Conservation (phyloP, 345 rosid species). For the Mercurialis annua region DNA sequence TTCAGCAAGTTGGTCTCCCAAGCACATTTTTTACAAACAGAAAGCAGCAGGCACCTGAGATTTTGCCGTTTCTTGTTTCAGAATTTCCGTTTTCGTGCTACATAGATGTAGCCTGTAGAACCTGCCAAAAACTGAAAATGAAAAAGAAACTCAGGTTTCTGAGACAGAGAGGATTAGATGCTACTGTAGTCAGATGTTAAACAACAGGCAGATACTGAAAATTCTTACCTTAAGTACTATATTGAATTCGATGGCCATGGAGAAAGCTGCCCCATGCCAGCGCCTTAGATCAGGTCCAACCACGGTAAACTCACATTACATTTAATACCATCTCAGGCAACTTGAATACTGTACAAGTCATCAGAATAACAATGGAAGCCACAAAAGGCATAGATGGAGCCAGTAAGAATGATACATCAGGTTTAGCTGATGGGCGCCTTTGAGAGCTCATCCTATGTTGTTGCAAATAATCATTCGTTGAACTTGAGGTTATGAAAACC, state of each 20-base stretch:
- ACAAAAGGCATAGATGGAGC: background rate
- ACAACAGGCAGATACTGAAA: background rate
- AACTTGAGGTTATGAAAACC: background rate
- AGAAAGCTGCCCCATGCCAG: background rate
- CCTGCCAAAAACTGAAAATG: background rate
- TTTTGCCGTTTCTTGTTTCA: too few species aligned
- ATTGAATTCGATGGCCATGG: background rate
- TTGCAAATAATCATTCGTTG: background rate
- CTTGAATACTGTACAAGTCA: background rate
- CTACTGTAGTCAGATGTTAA: background rate
- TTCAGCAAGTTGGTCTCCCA: too few species aligned
- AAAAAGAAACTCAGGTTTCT: background rate
- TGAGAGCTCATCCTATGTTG: background rate
- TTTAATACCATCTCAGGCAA: background rate
- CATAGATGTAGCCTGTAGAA: background rate
- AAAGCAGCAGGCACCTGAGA: too few species aligned
- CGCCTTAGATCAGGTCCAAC: background rate
- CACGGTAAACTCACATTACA: background rate
- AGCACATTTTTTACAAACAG: too few species aligned
- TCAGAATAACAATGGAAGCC: background rate
- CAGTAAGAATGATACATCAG: background rate
- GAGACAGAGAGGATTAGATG: background rate
- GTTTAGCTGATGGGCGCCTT: background rate
- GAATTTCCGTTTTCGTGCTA: too few species aligned
- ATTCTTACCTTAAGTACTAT: background rate